Evolutionary conservation across 1,284 basidiomycete genomes (phyloP).

Genomic region (Tranzscheliella williamsii): DNA sequence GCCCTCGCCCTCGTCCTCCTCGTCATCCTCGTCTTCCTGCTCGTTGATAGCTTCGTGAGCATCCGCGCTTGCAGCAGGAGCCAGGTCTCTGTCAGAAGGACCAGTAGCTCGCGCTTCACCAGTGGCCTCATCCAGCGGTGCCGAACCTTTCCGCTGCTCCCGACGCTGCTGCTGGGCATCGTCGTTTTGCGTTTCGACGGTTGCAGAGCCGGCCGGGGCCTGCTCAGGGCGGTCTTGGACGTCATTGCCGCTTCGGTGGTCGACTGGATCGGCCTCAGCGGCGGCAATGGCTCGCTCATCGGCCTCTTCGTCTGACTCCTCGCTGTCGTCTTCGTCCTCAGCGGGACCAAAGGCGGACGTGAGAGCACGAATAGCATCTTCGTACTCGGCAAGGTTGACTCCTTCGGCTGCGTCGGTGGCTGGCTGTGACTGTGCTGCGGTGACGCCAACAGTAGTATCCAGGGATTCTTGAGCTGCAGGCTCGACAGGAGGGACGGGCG

Average conservation of each 20-base stretch:
- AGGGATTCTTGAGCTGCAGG: neutral
- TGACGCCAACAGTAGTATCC: neutral
- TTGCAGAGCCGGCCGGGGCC: too few species aligned
- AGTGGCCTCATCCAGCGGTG: too few species aligned
- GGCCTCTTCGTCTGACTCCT: conserved; percentile 39
- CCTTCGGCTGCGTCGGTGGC: conserved; percentile 19
- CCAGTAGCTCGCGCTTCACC: too few species aligned
- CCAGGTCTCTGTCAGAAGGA: too few species aligned
- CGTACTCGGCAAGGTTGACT: conserved; percentile 49
- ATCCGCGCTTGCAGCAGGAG: conserved; percentile 1
- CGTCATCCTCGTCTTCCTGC: conserved; percentile 1
- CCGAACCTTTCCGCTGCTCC: too few species aligned
- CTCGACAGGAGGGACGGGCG: neutral
- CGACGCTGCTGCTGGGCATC: too few species aligned
- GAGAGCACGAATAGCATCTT: conserved; percentile 49
- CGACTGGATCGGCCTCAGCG: conserved; percentile 40
- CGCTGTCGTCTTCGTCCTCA: conserved; percentile 27
- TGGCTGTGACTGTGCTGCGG: conserved; percentile 3
- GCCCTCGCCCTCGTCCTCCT: conserved; percentile 4
- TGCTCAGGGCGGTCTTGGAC: too few species aligned
- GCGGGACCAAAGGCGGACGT: conserved; percentile 38
- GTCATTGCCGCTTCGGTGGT: conserved; percentile 2
- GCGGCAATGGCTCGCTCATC: conserved; percentile 51
- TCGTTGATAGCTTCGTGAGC: neutral
- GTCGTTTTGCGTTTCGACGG: too few species aligned